Conservation (phyloP, 306 rosid genomes). For the Arachis stenosperma region DNA sequence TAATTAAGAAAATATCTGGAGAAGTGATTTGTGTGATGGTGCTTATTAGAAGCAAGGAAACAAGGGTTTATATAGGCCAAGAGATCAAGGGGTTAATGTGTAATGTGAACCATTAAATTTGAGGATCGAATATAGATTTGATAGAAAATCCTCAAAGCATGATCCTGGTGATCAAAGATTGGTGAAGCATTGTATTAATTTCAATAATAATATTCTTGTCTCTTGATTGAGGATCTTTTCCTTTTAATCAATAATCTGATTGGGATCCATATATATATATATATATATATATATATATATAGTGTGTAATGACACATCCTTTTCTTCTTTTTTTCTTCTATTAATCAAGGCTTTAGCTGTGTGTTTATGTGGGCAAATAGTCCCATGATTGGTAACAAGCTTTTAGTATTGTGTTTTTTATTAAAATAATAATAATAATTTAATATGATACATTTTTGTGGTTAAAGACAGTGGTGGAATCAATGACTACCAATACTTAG, state of each 20-base stretch:
- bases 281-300: neutral
- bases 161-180: slow-evolving; percentile 37
- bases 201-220: neutral
- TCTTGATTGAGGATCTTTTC: slow-evolving; percentile 26
- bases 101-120: slow-evolving; percentile 36
- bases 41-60: slow-evolving; percentile 15
- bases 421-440: too few relatives aligned
- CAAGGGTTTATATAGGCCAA: slow-evolving; percentile 40
- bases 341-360: neutral
- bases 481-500: too few relatives aligned
- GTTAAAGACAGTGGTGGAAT: too few relatives aligned
- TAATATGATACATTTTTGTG: too few relatives aligned
- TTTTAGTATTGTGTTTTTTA: too few relatives aligned
- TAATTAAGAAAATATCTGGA: neutral
- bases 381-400: too few relatives aligned
- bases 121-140: slow-evolving; percentile 19
- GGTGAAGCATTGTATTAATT: slow-evolving; percentile 31
- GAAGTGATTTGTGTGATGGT: slow-evolving; percentile 30
- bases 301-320: slow-evolving; percentile 24
- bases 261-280: slow-evolving; percentile 2
- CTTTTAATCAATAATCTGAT: slow-evolving; percentile 15
- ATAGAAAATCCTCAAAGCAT: slow-evolving; percentile 28
- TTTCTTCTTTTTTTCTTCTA: neutral
- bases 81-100: neutral
- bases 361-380: slow-evolving; percentile 5